Conservation (phyloP, 176 grass and related monocot genomes). For the Rhynchospora breviuscula region DNA sequence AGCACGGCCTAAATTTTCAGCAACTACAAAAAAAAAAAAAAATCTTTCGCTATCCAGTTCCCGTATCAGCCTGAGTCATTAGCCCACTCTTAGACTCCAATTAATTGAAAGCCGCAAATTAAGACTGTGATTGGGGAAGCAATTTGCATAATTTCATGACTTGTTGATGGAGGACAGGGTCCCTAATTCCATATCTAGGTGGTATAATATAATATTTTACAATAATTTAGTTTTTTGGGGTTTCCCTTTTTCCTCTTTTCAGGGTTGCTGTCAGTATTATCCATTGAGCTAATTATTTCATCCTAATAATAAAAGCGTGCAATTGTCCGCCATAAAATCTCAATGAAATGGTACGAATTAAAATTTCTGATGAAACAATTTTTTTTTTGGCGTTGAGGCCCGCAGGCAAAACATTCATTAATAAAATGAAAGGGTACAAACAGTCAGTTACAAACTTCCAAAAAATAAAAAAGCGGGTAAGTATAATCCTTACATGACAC, state of each 20-base stretch:
- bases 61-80: background rate
- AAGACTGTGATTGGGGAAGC: background rate
- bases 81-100: background rate
- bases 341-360: too few species aligned
- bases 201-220: background rate
- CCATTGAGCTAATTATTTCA: background rate
- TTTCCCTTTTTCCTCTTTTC: background rate
- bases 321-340: background rate
- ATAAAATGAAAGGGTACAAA: too few species aligned
- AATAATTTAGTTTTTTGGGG: background rate
- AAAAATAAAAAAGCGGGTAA: too few species aligned
- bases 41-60: background rate
- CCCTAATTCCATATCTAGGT: conserved; percentile 9
- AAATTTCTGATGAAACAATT: too few species aligned
- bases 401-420: too few species aligned
- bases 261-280: background rate
- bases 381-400: too few species aligned
- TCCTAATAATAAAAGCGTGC: background rate
- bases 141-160: conserved; percentile 4
- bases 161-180: background rate
- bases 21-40: background rate
- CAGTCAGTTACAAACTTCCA: too few species aligned
- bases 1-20: background rate
- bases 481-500: too few species aligned
- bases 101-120: conserved; percentile 22